Percentiles rank a stretch among this genome's conserved stretches.
Evolutionary conservation across 768 basidiomycete species (phyloP).

Genomic region (Crepidotus variabilis): DNA sequence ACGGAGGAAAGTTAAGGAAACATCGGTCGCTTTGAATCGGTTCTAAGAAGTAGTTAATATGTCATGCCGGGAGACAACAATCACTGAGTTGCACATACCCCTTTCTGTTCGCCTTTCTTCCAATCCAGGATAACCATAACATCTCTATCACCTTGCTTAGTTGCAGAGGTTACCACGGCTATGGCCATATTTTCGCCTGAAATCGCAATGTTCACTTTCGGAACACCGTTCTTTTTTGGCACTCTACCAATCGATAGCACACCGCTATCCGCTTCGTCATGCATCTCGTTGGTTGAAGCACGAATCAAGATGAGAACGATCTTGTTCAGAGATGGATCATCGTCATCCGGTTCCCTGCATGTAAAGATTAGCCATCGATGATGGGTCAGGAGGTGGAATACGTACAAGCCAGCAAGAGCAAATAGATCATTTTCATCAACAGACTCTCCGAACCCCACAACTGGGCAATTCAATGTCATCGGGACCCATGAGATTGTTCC

Average conservation of each 20-base stretch:
- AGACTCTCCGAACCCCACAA: neutral
- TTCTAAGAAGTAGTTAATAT: neutral
- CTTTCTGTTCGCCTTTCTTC: neutral
- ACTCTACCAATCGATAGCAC: neutral
- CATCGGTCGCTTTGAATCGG: neutral
- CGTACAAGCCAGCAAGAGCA: neutral
- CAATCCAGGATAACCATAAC: neutral
- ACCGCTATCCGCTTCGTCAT: neutral
- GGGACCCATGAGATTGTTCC: neutral
- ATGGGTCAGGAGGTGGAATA: neutral
- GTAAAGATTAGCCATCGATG: neutral
- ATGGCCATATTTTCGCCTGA: neutral
- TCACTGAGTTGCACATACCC: neutral
- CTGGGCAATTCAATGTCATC: neutral
- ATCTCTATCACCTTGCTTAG: neutral
- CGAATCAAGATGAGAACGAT: neutral
- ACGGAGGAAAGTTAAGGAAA: neutral
- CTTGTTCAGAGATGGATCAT: neutral
- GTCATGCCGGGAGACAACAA: neutral
- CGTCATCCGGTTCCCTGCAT: neutral
- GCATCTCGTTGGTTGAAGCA: neutral
- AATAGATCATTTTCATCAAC: neutral
- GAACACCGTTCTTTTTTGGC: neutral
- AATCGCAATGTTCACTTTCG: neutral
- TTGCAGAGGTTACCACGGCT: neutral